Base-by-base conservation (phyloP, 305 asterid species). In the Fraxinus ornus region DNA sequence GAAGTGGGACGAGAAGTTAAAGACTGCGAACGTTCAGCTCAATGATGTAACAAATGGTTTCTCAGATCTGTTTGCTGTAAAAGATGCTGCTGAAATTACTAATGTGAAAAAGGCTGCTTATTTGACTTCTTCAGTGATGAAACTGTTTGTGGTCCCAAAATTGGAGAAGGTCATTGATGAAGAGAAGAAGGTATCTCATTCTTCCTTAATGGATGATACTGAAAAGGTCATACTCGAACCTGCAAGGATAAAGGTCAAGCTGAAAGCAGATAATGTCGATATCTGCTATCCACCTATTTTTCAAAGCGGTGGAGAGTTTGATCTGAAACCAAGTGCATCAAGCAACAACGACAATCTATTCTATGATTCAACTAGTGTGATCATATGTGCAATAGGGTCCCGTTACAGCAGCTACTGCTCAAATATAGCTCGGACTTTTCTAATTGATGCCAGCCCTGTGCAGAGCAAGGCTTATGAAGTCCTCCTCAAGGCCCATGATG, bases 271-370 rank as follows among this genome's bases (percentile, higher is more conserved):
- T 9, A 94, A 93, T 84, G 90, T 91, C 2, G 97, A 93, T 88
- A 94, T 94, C 21, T 94, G 97, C 83, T 90, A 91, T 84, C 97
- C 96, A 33, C 98, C 97, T 4, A 91, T 92, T 77, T 90, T 94
- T 87, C 97, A 94, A 84, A 94, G 98, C 77, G 98, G 98, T 72
- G 97, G 94, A 26, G 81, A 73, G 15, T 94, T 92, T 68, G 93
- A 94, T 88, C 92, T 94, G 30, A 86, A 89, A 64, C 97, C 98
- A 26, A 90, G 94, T 86, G 97, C 98, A 33, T 76, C 90, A 26
- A 92, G 96, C 88, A 90, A 90, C 71, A 94, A 93, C 77, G 93
- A 91, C 17, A 9, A 81, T 81, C 83, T 94, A 19, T 91, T 87
- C 84, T 94, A 90, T 81, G 96, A 91, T 85, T 81, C 93, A 26